phyloP scores from a whole-genome alignment of 768 basidiomycete genomes.

The Rhodosporidiobolus odoratus region DNA sequence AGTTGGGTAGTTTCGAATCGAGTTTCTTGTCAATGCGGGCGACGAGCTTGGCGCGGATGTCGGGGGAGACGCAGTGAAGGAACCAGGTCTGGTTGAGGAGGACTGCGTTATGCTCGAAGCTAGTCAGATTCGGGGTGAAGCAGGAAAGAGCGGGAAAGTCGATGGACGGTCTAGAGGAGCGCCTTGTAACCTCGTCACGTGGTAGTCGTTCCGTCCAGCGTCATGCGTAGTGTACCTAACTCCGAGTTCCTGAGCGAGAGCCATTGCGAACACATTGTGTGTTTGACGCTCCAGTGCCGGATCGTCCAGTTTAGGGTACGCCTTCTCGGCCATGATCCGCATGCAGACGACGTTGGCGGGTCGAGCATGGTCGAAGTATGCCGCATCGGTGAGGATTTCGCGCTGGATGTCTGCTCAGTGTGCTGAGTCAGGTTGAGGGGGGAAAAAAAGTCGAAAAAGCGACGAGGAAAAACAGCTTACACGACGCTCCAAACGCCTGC shows the following conservation, averaged over 20 bases:
- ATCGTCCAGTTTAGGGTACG: background rate
- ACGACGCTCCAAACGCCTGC: background rate
- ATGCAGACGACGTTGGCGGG: background rate
- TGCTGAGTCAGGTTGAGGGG: background rate
- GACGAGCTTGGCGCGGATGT: background rate
- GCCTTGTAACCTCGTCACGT: background rate
- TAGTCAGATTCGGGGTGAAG: background rate
- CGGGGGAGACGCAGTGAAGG: background rate
- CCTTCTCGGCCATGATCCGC: background rate
- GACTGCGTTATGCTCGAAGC: background rate
- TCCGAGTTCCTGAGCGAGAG: background rate
- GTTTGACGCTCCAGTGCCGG: too few species aligned
- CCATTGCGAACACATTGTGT: background rate
- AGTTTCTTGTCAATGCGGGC: background rate
- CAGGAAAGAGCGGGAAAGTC: background rate
- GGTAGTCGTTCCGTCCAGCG: background rate
- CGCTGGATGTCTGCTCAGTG: background rate
- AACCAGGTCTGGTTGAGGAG: slow-evolving; percentile 2
- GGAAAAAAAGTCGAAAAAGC: background rate
- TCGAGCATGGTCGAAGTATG: background rate
- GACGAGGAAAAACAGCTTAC: background rate
- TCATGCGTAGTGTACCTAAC: background rate
- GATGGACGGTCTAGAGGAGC: background rate
- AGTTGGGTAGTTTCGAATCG: background rate
- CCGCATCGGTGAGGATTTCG: background rate